Evolutionary conservation across 2,329 filamentous ascomycete species (phyloP).

Genomic region (Botryotinia calthae): DNA sequence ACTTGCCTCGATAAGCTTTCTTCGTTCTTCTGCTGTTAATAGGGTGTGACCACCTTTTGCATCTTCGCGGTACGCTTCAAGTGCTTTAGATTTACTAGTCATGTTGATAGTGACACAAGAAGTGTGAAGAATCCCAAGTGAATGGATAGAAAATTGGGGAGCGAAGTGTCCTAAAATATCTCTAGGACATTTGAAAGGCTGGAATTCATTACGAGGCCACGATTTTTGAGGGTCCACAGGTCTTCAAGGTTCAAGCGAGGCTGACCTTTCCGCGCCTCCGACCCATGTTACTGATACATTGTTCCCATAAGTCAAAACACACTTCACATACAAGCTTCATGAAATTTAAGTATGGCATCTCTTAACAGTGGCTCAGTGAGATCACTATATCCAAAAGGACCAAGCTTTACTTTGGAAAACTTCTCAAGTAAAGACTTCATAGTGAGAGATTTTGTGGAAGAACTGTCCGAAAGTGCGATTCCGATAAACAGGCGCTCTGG

Average conservation of each 20-base stretch:
- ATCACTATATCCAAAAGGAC: conserved; percentile 71
- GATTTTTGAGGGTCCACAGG: conserved; percentile 3
- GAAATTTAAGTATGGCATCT: conserved; percentile 31
- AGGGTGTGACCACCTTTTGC: conserved; percentile 44
- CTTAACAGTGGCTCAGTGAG: conserved; percentile 29
- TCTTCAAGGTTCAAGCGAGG: conserved; percentile 16
- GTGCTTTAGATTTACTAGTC: conserved; percentile 13
- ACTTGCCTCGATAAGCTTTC: conserved; percentile 47
- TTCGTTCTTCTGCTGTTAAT: conserved; percentile 45
- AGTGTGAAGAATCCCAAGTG: background rate
- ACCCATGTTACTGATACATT: conserved; percentile 8
- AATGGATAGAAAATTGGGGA: background rate
- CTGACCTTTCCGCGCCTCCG: conserved; percentile 7
- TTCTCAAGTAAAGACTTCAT: conserved; percentile 92
- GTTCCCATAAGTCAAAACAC: conserved; percentile 13
- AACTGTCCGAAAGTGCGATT: conserved; percentile 79
- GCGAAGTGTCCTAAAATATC: conserved; percentile 7
- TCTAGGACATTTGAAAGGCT: conserved; percentile 8
- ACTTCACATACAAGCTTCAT: conserved; percentile 14
- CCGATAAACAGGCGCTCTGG: conserved; percentile 78
- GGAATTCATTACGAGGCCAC: conserved; percentile 16
- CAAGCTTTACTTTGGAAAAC: conserved; percentile 83
- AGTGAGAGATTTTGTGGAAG: conserved; percentile 95
- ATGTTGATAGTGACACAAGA: conserved; percentile 11
- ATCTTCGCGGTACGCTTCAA: conserved; percentile 46